Evolutionary conservation across 78 protist genomes (phyloP).

Genomic region (Polysphondylium violaceum): DNA sequence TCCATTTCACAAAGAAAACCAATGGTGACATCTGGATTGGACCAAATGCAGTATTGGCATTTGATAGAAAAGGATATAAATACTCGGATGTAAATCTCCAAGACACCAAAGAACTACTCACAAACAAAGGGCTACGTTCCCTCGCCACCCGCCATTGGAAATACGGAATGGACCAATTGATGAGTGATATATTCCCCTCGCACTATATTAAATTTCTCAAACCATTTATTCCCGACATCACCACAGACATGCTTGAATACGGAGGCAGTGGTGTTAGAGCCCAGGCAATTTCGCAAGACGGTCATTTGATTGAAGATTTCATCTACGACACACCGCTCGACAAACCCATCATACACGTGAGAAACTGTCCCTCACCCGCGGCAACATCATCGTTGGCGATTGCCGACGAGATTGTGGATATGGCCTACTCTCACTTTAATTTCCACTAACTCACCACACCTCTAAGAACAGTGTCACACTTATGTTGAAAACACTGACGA

Average conservation of each 20-base stretch:
- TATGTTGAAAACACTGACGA: no score
- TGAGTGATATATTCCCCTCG: not conserved
- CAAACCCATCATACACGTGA: constrained; percentile 49
- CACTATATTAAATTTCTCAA: constrained; percentile 10
- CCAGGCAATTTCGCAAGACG: constrained; percentile 49
- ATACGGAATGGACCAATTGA: constrained; percentile 43
- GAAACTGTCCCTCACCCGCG: constrained; percentile 89
- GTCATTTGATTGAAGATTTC: constrained; percentile 81
- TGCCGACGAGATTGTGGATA: constrained; percentile 56
- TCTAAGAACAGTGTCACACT: no score
- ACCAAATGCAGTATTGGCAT: constrained; percentile 86
- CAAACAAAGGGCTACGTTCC: constrained; percentile 9
- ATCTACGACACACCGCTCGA: constrained; percentile 44
- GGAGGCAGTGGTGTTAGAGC: constrained; percentile 78
- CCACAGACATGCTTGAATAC: constrained; percentile 15
- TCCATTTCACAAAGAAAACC: constrained; percentile 72
- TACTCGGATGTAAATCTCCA: constrained; percentile 13
- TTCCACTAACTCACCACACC: no score
- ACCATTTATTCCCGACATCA: constrained; percentile 40
- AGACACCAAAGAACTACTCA: constrained; percentile 27
- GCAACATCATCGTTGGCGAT: constrained; percentile 87
- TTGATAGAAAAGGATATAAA: constrained; percentile 71
- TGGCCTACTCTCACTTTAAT: constrained; percentile 6
- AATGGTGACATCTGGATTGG: constrained; percentile 81
- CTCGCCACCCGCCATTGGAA: constrained; percentile 41